A percentile compares a stretch with the other conserved stretches of the same genome.
These are phyloP conservation scores for Trametes versicolor DNA, from an alignment of 1,284 basidiomycete species.

Conservation along the genomic window DNA sequence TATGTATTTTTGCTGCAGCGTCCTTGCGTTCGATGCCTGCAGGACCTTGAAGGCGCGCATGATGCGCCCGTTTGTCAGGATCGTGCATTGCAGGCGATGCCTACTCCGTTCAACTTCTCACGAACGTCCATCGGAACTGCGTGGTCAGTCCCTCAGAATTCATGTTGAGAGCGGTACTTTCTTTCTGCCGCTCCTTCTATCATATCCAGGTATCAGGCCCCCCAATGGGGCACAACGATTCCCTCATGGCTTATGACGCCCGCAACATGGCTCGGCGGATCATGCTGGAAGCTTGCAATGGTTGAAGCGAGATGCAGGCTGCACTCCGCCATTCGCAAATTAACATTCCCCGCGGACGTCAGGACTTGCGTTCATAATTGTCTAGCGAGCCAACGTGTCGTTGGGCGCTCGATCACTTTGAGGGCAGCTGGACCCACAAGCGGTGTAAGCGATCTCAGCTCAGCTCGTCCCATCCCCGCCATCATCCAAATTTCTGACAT, in stretches of 20 bases:
- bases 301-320: not conserved
- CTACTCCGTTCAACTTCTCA: too few relatives aligned
- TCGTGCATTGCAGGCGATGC: too few relatives aligned
- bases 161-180: too few relatives aligned
- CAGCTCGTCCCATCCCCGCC: not conserved
- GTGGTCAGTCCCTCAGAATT: too few relatives aligned
- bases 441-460: not conserved
- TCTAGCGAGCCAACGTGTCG: not conserved
- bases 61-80: not conserved
- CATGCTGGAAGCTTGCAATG: not conserved
- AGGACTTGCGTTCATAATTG: not conserved
- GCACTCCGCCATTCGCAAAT: not conserved
- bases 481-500: not conserved
- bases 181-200: too few relatives aligned
- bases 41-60: not conserved
- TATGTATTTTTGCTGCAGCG: constrained; percentile 24
- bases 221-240: too few relatives aligned
- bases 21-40: not conserved
- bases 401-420: not conserved
- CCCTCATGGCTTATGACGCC: too few relatives aligned
- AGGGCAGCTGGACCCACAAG: constrained; percentile 4
- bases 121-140: too few relatives aligned
- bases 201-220: too few relatives aligned
- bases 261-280: too few relatives aligned
- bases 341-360: not conserved